phyloP scores from a whole-genome alignment of 495 filamentous ascomycete species.

The Aspergillus bertholletiae region DNA sequence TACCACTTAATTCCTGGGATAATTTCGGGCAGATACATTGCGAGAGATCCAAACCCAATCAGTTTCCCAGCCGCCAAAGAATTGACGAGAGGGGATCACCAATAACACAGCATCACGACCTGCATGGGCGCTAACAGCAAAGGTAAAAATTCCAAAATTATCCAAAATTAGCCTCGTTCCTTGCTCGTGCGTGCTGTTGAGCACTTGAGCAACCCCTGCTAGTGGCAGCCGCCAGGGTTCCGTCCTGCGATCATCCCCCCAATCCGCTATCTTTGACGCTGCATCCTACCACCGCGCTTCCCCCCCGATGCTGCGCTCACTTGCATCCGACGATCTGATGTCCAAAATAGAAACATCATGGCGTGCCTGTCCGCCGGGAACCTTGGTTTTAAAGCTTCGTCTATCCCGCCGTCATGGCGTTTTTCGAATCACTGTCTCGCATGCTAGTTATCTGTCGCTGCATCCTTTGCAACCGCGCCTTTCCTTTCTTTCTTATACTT shows the following conservation, averaged over 20 bases:
- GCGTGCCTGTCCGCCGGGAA: constrained; percentile 2
- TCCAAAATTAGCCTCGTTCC: constrained; percentile 25
- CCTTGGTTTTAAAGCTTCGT: constrained; percentile 23
- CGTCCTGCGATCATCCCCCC: constrained; percentile 14
- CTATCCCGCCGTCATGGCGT: constrained; percentile 29
- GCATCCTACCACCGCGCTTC: constrained; percentile 16
- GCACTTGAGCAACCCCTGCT: background rate
- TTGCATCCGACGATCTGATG: constrained; percentile 10
- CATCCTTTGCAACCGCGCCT: constrained; percentile 21
- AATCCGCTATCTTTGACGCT: constrained; percentile 6
- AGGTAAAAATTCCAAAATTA: constrained; percentile 16
- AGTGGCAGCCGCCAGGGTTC: constrained; percentile 6
- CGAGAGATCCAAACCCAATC: constrained; percentile 11
- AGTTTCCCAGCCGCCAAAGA: constrained; percentile 12
- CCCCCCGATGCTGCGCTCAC: constrained; percentile 9
- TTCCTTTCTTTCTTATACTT: constrained; percentile 20
- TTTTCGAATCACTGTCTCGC: constrained; percentile 9
- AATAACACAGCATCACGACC: constrained; percentile 8
- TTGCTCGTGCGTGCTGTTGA: constrained; percentile 11
- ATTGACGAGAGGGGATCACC: constrained; percentile 2
- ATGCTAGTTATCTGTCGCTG: constrained; percentile 17
- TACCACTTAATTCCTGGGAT: background rate
- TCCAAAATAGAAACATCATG: constrained; percentile 27
- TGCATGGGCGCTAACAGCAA: constrained; percentile 18
- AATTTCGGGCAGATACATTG: background rate